These are phyloP conservation scores for Mycena polygramma DNA, from an alignment of 768 basidiomycete species.

Conservation along the genomic window DNA sequence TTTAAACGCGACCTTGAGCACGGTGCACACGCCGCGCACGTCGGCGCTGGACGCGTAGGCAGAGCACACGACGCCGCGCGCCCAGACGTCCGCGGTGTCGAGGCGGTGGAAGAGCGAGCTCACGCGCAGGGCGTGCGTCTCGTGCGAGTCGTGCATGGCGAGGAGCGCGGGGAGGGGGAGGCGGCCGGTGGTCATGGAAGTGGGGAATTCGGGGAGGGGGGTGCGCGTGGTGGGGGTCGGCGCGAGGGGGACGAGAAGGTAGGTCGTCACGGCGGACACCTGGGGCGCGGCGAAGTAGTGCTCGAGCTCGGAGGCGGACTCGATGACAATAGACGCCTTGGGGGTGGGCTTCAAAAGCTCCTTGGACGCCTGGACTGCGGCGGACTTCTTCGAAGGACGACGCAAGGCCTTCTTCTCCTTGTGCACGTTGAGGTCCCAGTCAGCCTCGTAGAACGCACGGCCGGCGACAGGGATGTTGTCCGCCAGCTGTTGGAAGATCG, in stretches of 20 bases:
- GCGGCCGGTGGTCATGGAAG: conserved; percentile 34
- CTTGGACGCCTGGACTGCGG: conserved; percentile 44
- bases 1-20: conserved; percentile 76
- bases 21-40: conserved; percentile 68
- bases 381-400: conserved; percentile 42
- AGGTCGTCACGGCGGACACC: conserved; percentile 65
- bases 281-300: conserved; percentile 68
- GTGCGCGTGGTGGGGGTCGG: conserved; percentile 79
- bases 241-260: conserved; percentile 81
- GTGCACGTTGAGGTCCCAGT: conserved; percentile 71
- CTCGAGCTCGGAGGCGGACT: conserved; percentile 53
- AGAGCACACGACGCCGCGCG: conserved; percentile 68
- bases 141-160: conserved; percentile 65
- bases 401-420: conserved; percentile 55
- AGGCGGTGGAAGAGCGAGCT: conserved; percentile 78
- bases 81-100: conserved; percentile 79
- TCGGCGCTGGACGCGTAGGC: conserved; percentile 63
- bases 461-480: conserved; percentile 85
- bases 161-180: conserved; percentile 69
- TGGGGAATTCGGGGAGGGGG: conserved; percentile 60
- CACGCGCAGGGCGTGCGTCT: conserved; percentile 72
- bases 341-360: conserved; percentile 51
- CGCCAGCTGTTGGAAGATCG: conserved; percentile 83
- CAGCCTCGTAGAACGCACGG: conserved; percentile 81
- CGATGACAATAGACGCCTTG: conserved; percentile 33